phyloP scores from a whole-genome alignment of 768 basidiomycete genomes.

The Serendipita sp. region DNA sequence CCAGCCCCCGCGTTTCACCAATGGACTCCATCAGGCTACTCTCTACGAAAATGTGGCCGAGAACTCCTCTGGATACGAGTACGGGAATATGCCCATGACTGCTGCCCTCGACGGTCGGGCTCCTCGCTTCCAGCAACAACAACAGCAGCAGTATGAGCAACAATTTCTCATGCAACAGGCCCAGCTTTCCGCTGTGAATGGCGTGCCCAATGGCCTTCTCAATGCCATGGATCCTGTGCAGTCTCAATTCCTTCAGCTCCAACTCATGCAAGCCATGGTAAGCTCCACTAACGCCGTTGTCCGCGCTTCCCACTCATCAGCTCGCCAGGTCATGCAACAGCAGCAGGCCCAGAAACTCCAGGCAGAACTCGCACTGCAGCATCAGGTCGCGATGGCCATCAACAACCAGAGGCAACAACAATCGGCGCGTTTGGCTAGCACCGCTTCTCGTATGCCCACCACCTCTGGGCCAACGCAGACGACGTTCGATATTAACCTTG shows the following conservation, averaged over 20 bases:
- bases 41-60: constrained; percentile 35
- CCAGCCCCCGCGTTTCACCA: constrained; percentile 41
- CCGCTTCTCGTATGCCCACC: constrained; percentile 39
- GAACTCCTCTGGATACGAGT: constrained; percentile 18
- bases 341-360: constrained; percentile 29
- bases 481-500: constrained; percentile 47
- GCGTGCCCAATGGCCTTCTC: not conserved
- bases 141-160: constrained; percentile 53
- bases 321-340: constrained; percentile 35
- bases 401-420: constrained; percentile 13
- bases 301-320: not conserved
- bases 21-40: constrained; percentile 28
- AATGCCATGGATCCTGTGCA: constrained; percentile 1
- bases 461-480: constrained; percentile 56
- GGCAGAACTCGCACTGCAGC: constrained; percentile 11
- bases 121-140: constrained; percentile 50
- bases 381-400: constrained; percentile 8
- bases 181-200: constrained; percentile 18
- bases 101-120: constrained; percentile 53
- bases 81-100: constrained; percentile 41
- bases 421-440: constrained; percentile 27
- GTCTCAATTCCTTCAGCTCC: constrained; percentile 7
- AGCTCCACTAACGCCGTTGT: not conserved
- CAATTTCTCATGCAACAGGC: constrained; percentile 45
- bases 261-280: constrained; percentile 6